These are phyloP conservation scores for Colletotrichum sp. DNA, from an alignment of 2,329 filamentous ascomycete genomes.

Conservation along the genomic window DNA sequence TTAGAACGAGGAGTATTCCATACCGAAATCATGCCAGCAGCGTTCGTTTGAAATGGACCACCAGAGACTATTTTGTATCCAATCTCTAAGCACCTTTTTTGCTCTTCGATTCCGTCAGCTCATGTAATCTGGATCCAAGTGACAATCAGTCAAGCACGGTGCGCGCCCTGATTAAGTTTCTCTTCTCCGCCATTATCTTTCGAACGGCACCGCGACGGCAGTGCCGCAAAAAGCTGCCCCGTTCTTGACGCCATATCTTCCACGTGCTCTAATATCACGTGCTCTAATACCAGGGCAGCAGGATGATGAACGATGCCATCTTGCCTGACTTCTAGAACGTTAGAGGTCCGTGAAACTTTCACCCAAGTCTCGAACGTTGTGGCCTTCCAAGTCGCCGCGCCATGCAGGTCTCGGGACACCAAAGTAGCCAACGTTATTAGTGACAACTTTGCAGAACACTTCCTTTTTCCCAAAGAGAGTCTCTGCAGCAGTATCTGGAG, in stretches of 20 bases:
- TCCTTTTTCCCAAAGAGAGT: neutral
- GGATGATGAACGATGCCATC: neutral
- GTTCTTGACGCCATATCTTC: neutral
- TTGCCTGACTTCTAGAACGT: neutral
- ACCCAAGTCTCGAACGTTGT: neutral
- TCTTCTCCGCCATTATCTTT: neutral
- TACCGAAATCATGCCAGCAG: neutral
- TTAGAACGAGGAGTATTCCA: neutral
- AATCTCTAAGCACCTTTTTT: neutral
- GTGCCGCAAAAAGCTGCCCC: neutral
- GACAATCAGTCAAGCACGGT: neutral
- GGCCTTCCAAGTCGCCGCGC: neutral
- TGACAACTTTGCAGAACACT: neutral
- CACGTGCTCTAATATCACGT: neutral
- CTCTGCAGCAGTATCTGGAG: neutral
- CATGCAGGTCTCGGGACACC: neutral
- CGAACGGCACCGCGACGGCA: neutral
- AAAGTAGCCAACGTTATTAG: neutral
- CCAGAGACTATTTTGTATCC: neutral
- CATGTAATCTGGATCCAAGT: neutral
- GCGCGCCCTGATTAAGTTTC: neutral
- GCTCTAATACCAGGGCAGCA: neutral
- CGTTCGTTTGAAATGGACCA: neutral
- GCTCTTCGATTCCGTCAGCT: neutral
- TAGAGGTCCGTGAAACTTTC: neutral